Percentiles rank a stretch among this genome's conserved stretches.
These are phyloP conservation scores for Angomonas ambiguus DNA, from an alignment of 208 protist species.

Conservation along the genomic window DNA sequence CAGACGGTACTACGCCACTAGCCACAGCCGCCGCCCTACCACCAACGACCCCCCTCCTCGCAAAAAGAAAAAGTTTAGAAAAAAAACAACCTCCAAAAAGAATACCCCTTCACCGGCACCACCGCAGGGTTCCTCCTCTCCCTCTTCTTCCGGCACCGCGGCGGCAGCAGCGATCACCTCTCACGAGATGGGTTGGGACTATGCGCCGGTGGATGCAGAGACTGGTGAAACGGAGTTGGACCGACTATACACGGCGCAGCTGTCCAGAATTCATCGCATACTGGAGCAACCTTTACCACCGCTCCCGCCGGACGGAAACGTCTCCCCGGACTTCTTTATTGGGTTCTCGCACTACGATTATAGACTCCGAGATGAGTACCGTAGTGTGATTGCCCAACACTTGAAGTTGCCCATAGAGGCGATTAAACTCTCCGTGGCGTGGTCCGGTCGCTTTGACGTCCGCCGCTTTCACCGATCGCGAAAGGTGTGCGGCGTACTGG, in stretches of 20 bases:
- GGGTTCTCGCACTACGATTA: slow-evolving; percentile 84
- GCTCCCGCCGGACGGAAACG: slow-evolving; percentile 63
- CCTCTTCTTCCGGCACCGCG: background rate
- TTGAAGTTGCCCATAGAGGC: slow-evolving; percentile 49
- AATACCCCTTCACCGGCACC: background rate
- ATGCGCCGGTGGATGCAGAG: slow-evolving; percentile 40
- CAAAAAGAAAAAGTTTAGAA: background rate
- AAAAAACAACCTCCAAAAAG: background rate
- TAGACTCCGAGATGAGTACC: slow-evolving; percentile 77
- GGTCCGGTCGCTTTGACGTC: slow-evolving; percentile 80
- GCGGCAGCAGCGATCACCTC: background rate
- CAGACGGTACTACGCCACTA: too few relatives aligned
- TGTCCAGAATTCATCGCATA: slow-evolving; percentile 51
- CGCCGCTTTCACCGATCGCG: slow-evolving; percentile 51
- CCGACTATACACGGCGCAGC: slow-evolving; percentile 46
- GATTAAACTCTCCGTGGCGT: slow-evolving; percentile 76
- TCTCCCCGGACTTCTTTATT: slow-evolving; percentile 76
- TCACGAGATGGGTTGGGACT: slow-evolving; percentile 30
- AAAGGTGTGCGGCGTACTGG: slow-evolving; percentile 74
- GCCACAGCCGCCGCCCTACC: too few relatives aligned
- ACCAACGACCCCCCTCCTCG: too few relatives aligned
- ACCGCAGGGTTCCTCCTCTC: background rate
- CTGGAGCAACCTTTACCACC: slow-evolving; percentile 66
- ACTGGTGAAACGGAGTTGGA: slow-evolving; percentile 65
- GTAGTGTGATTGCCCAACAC: slow-evolving; percentile 51